Conservation (phyloP, 768 basidiomycete genomes). For the Rhodotorula babjevae region DNA sequence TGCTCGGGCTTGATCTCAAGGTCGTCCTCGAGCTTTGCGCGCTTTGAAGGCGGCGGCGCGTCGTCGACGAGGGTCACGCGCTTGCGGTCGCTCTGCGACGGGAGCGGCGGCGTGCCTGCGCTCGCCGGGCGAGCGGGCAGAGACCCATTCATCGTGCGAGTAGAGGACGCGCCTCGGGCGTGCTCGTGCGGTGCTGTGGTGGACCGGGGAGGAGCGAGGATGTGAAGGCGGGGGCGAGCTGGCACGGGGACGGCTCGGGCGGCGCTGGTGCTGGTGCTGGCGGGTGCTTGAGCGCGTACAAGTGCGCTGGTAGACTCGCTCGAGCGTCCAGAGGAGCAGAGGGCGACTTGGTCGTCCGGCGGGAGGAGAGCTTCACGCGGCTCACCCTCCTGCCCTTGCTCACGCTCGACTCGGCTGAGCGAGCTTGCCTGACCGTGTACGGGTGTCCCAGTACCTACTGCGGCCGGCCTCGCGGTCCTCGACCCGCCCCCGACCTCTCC, state of each 20-base stretch:
- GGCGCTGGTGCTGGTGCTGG: too few species aligned
- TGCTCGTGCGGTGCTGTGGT: not conserved
- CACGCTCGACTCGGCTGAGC: too few species aligned
- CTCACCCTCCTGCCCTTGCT: too few species aligned
- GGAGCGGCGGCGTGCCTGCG: not conserved
- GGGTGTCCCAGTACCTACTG: too few species aligned
- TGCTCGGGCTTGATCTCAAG: not conserved
- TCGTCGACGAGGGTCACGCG: constrained; percentile 17
- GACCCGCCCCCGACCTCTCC: too few species aligned
- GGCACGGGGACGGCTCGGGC: too few species aligned
- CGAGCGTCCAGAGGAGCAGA: too few species aligned
- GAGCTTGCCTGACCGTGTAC: too few species aligned
- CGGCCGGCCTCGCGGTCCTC: too few species aligned
- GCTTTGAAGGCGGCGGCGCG: constrained; percentile 15
- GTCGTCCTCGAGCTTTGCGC: not conserved
- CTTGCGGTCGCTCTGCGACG: constrained; percentile 1
- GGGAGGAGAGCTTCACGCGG: too few species aligned
- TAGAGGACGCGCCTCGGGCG: not conserved
- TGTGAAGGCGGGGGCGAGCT: not conserved
- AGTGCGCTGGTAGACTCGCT: not conserved
- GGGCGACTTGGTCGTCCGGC: too few species aligned
- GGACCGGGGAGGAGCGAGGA: not conserved
- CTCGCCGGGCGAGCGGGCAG: not conserved
- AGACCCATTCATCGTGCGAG: not conserved
- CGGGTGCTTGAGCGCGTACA: not conserved